These are phyloP conservation scores for Sarocladiaceae sp. DNA, from an alignment of 2,329 filamentous ascomycete genomes.

Conservation along the genomic window DNA sequence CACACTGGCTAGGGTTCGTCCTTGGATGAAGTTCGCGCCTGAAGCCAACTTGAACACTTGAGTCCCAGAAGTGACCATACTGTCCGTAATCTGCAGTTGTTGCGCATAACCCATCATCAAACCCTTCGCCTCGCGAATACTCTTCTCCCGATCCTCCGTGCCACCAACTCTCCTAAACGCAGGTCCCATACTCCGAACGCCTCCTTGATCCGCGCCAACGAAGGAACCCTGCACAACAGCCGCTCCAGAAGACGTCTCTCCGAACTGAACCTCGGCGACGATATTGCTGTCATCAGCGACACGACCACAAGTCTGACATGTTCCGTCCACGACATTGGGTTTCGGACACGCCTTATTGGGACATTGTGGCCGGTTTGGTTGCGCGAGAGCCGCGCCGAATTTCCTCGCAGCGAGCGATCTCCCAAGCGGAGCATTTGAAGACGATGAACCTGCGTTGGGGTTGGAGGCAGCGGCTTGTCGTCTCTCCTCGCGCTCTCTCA, in stretches of 20 bases:
- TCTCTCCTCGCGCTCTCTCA: constrained; percentile 47
- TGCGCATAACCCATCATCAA: constrained; percentile 60
- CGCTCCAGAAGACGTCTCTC: constrained; percentile 79
- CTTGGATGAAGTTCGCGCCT: constrained; percentile 75
- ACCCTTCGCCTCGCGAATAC: constrained; percentile 52
- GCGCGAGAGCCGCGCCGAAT: constrained; percentile 26
- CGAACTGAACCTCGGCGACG: constrained; percentile 87
- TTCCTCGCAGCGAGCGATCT: constrained; percentile 10
- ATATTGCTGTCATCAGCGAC: constrained; percentile 85
- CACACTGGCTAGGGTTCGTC: constrained; percentile 79
- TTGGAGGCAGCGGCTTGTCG: constrained; percentile 29
- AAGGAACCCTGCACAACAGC: constrained; percentile 89
- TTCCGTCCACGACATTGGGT: constrained; percentile 58
- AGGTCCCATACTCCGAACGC: constrained; percentile 64
- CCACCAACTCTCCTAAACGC: constrained; percentile 58
- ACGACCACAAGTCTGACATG: constrained; percentile 81
- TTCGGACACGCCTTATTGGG: constrained; percentile 58
- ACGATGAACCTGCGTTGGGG: constrained; percentile 7
- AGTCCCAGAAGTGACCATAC: constrained; percentile 60
- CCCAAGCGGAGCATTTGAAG: neutral
- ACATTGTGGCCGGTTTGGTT: constrained; percentile 40
- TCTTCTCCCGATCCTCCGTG: constrained; percentile 54
- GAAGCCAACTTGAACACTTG: constrained; percentile 75
- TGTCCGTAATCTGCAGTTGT: constrained; percentile 57
- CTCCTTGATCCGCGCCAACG: constrained; percentile 79